Evolutionary conservation across 2,329 filamentous ascomycete species (phyloP), one percentile per base, ranked within the genome.

Genomic region (Sphaerulina vaccinii): DNA sequence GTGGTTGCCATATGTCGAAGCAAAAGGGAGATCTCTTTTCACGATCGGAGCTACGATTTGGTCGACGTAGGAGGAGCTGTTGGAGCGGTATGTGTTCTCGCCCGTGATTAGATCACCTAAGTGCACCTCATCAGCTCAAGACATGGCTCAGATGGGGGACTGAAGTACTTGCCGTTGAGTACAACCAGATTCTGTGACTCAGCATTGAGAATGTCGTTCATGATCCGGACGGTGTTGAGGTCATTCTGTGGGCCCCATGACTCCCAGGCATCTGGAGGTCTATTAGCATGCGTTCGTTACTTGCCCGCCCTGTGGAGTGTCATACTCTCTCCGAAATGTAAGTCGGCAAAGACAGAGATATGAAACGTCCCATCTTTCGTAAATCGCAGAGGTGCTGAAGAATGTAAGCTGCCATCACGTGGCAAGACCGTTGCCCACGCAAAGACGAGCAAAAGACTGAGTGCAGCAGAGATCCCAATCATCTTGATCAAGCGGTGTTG

Each of bases 1-100:
- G 60, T 89, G 86, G 51, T 88, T 88, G 0, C 86, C 86, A 56
- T 88, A 88, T 0, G 84, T 84, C 0, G 81, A 83, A 1, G 84
- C 84, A 80, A 84, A 89, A 0, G 75, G 73, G 0, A 86, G 63
- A 6, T 73, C 72, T 13, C 78, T 75, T 3, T 77, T 57, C 0
- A 85, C 71, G 0, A 89, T 68, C 0, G 83, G 84, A 1, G 62
- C 68, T 1, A 86, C 80, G 8, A 86, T 76, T 58, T 77, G 68
- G 58, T 87, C 81, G 2, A 87, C 51, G 48, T 85, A 84, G 5
- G 68, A 60, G 0, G 80, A 83, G 19, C 75, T 73, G 60, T 86
- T 86, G 3, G 77, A 69, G 3, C 73, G 51, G 54, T 73, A 79
- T 0, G 77, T 78, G 51, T 83, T 82, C 52, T 88, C 85, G 33